These are phyloP conservation scores for Liquidambar formosana DNA, from an alignment of 164 flowering plant genomes.

Conservation along the genomic window DNA sequence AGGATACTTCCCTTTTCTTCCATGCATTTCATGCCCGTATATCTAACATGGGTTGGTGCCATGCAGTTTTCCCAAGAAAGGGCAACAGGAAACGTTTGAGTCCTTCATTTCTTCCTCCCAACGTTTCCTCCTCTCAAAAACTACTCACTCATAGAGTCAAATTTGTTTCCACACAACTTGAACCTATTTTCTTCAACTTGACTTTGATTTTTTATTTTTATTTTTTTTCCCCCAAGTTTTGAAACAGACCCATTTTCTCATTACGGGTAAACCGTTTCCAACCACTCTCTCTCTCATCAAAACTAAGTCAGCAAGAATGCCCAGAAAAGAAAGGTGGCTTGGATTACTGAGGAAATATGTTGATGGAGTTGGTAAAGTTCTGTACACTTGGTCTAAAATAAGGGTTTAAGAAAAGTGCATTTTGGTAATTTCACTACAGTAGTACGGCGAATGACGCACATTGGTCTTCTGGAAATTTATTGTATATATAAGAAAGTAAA, in stretches of 20 bases:
- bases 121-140: constrained; percentile 6
- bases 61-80: constrained; percentile 10
- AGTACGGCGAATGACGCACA: too few species aligned
- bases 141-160: constrained; percentile 17
- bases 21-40: too few species aligned
- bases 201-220: neutral
- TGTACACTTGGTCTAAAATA: too few species aligned
- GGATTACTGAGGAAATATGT: neutral
- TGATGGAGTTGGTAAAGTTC: neutral
- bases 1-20: too few species aligned
- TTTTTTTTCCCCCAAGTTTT: too few species aligned
- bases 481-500: too few species aligned
- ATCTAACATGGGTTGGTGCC: constrained; percentile 1
- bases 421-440: too few species aligned
- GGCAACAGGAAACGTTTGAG: constrained; percentile 4
- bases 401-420: too few species aligned
- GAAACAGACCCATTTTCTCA: constrained; percentile 18
- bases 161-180: neutral
- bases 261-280: constrained; percentile 28
- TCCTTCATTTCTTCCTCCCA: neutral
- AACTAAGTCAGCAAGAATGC: neutral
- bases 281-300: constrained; percentile 11
- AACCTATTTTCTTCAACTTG: neutral
- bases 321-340: neutral
- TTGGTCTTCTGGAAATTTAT: too few species aligned